phyloP scores from a whole-genome alignment of 305 asterid species.

The Fraxinus sp. region DNA sequence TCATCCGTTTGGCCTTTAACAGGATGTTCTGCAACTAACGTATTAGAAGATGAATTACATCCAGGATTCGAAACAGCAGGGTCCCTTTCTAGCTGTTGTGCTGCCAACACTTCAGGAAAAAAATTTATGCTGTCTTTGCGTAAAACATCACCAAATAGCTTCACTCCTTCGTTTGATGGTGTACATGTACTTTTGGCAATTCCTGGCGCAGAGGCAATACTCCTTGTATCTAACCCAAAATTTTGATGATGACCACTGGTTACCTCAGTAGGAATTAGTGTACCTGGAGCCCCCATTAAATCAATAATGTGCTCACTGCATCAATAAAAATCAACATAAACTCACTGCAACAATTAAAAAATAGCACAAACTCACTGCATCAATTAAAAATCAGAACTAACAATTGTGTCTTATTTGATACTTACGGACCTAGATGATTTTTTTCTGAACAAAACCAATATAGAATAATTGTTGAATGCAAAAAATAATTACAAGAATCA shows the following conservation, averaged over 20 bases:
- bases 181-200: slow-evolving; percentile 26
- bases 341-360: slow-evolving; percentile 30
- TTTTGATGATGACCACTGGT: slow-evolving; percentile 65
- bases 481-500: not conserved
- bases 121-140: slow-evolving; percentile 22
- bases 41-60: slow-evolving; percentile 30
- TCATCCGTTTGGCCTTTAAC: slow-evolving; percentile 31
- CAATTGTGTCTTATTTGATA: not conserved
- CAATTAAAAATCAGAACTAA: slow-evolving; percentile 52
- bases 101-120: slow-evolving; percentile 48
- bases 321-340: slow-evolving; percentile 11
- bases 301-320: slow-evolving; percentile 96
- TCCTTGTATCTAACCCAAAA: slow-evolving; percentile 56
- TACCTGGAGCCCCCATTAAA: slow-evolving; percentile 98
- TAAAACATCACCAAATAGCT: slow-evolving; percentile 28
- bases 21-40: slow-evolving; percentile 33
- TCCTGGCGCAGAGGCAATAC: slow-evolving; percentile 36
- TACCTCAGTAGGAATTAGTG: slow-evolving; percentile 85
- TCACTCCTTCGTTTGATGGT: slow-evolving; percentile 38
- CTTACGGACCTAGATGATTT: not conserved
- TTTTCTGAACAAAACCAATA: slow-evolving; percentile 22
- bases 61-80: slow-evolving; percentile 19
- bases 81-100: slow-evolving; percentile 31
- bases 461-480: not conserved
- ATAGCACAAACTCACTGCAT: slow-evolving; percentile 31